A percentile compares a stretch with the other conserved stretches of the same genome.
These are phyloP conservation scores for Aspergillus felis DNA, from an alignment of 2,329 filamentous ascomycete species.

Conservation along the genomic window DNA sequence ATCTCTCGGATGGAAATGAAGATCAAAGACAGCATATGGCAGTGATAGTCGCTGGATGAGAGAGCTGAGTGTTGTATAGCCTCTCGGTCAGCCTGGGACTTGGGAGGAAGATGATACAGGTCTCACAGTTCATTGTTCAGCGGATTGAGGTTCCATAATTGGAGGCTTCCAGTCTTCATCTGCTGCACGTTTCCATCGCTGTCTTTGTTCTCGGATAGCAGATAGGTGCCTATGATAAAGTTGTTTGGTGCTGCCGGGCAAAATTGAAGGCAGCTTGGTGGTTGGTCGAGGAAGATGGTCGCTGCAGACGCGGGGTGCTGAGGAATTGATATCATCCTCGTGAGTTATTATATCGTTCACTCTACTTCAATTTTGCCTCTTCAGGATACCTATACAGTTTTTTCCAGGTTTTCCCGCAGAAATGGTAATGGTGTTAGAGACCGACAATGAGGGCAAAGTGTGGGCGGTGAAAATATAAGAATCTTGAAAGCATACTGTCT, in stretches of 20 bases:
- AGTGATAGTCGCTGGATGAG: constrained; percentile 59
- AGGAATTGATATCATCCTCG: neutral
- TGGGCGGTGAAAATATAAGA: neutral
- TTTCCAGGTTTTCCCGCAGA: neutral
- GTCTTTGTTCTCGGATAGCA: constrained; percentile 47
- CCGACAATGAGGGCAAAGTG: neutral
- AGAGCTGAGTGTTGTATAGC: constrained; percentile 38
- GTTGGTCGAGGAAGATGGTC: constrained; percentile 39
- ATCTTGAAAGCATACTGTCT: neutral
- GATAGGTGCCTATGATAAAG: constrained; percentile 82
- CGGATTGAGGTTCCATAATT: constrained; percentile 57
- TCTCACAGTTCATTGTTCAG: constrained; percentile 24
- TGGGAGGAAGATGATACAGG: neutral
- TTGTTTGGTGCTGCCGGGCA: constrained; percentile 51
- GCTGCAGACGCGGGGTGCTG: constrained; percentile 28
- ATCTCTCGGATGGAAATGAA: constrained; percentile 68
- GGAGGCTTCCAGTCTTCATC: constrained; percentile 67
- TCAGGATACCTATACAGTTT: neutral
- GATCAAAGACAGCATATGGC: constrained; percentile 73
- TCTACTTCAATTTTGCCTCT: neutral
- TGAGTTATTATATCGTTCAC: neutral
- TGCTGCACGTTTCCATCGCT: constrained; percentile 44
- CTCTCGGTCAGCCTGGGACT: constrained; percentile 4
- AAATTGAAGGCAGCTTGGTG: constrained; percentile 45
- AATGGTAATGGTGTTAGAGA: neutral